phyloP scores from a whole-genome alignment of 108 stramenopile genomes.

The Seminavis robusta region DNA sequence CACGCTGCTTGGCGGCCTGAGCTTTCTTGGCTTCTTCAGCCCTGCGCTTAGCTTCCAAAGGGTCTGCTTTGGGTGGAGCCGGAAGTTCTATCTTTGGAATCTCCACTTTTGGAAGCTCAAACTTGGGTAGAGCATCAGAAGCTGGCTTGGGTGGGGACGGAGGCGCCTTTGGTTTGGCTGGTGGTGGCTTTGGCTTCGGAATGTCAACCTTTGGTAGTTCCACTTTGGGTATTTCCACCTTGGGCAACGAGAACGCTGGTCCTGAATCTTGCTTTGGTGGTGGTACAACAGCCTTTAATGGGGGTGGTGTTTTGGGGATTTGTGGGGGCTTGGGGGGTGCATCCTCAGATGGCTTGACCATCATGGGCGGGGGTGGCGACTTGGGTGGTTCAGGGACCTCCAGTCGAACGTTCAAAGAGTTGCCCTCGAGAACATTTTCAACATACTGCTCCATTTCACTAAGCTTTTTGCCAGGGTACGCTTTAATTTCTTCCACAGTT shows the following conservation, averaged over 20 bases:
- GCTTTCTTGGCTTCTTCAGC: conserved; percentile 16
- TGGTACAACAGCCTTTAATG: conserved; percentile 11
- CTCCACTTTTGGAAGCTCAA: conserved; percentile 29
- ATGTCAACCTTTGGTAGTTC: conserved; percentile 27
- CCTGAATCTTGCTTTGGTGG: conserved; percentile 20
- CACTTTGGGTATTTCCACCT: conserved; percentile 49
- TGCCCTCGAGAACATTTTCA: conserved; percentile 17
- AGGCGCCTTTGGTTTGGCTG: too few relatives aligned
- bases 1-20: conserved; percentile 10
- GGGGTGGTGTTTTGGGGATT: conserved; percentile 11
- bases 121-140: conserved; percentile 36
- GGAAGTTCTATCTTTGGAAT: conserved; percentile 35
- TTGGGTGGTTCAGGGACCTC: conserved; percentile 35
- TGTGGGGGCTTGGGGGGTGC: conserved; percentile 20
- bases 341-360: conserved; percentile 4
- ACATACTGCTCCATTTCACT: conserved; percentile 39
- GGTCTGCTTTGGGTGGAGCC: conserved; percentile 8
- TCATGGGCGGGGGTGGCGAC: conserved; percentile 12
- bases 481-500: conserved; percentile 58
- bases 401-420: conserved; percentile 9
- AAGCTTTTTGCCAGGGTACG: conserved; percentile 60
- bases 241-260: conserved; percentile 24
- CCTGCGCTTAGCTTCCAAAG: conserved; percentile 5
- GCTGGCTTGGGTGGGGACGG: too few relatives aligned
- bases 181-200: too few relatives aligned